A percentile compares a stretch with the other conserved stretches of the same genome.
Conservation (phyloP, 306 rosid species). For the Cucurbita maxima region DNA sequence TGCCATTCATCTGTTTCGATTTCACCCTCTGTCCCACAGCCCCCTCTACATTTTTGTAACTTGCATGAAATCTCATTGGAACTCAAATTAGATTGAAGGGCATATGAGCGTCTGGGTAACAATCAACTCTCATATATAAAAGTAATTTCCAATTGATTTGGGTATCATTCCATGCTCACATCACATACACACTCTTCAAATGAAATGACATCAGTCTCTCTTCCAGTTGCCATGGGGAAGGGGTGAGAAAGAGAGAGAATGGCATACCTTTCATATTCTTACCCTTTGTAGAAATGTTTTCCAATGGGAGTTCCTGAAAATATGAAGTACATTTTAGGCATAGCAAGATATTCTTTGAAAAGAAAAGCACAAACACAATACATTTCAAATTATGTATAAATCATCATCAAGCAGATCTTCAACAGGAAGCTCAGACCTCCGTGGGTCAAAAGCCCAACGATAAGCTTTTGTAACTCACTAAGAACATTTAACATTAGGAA, state of each 20-base stretch:
- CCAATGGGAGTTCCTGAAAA: constrained; percentile 45
- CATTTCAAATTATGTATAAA: background rate
- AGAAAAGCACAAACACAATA: background rate
- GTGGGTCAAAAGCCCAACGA: background rate
- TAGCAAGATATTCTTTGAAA: constrained; percentile 1
- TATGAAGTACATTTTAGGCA: constrained; percentile 4
- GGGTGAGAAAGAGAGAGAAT: background rate
- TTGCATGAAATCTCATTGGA: background rate
- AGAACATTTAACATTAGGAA: background rate
- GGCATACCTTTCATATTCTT: constrained; percentile 49
- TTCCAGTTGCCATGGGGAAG: background rate
- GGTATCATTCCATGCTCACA: background rate
- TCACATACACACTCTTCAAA: background rate
- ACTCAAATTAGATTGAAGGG: background rate
- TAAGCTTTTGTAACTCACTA: background rate
- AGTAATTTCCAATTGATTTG: background rate
- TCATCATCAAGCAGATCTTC: background rate
- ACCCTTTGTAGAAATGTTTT: constrained; percentile 21
- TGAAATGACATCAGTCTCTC: background rate
- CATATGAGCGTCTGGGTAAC: background rate
- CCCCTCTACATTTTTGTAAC: background rate
- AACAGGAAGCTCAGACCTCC: background rate
- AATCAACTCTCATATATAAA: background rate
- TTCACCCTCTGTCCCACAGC: background rate
- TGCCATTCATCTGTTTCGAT: background rate